Evolutionary conservation across 257 asterid genomes (phyloP), one percentile per base, ranked within the genome.

Genomic region (Solanum microdontum): DNA sequence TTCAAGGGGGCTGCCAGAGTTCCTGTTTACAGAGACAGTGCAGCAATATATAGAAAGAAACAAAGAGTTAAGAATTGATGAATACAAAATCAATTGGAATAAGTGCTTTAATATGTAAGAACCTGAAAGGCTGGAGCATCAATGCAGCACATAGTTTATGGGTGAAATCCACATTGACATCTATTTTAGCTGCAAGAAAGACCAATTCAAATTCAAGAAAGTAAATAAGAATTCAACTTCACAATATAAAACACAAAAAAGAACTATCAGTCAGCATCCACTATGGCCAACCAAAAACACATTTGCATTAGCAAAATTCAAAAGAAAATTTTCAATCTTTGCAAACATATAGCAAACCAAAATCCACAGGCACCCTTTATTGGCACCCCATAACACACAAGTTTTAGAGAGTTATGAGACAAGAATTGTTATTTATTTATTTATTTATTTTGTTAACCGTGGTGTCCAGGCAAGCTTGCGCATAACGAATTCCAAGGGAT

Each of bases 91-190:
- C 32, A 70, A 85, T 51, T 24, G 28, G 15, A 23, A 10, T 2
- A 68, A 34, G 13, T 26, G 15, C 12, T 36, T 33, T 12, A 19
- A 21, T 24, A 88, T 83, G 80, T 84, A 84, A 80, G 21, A 84
- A 94, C 99, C 99, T 96, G 94, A 94, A 92, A 84, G 99, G 95
- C 39, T 95, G 94, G 58, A 93, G 90, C 98, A 93, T 94, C 91
- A 95, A 85, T 84, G 97, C 99, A 89, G 98, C 95, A 90, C 96
- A 96, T 83, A 97, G 89, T 88, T 96, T 96, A 94, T 97, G 98
- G 23, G 98, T 95, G 92, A 96, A 97, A 95, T 97, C 99, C 83
- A 97, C 98, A 92, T 94, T 97, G 93, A 95, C 92, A 89, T 96
- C 99, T 89, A 97, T 90, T 97, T 97, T 97, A 91, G 99, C 98